These are phyloP conservation scores for Lolium perenne DNA, from an alignment of 176 grass and related monocot genomes.

Conservation along the genomic window DNA sequence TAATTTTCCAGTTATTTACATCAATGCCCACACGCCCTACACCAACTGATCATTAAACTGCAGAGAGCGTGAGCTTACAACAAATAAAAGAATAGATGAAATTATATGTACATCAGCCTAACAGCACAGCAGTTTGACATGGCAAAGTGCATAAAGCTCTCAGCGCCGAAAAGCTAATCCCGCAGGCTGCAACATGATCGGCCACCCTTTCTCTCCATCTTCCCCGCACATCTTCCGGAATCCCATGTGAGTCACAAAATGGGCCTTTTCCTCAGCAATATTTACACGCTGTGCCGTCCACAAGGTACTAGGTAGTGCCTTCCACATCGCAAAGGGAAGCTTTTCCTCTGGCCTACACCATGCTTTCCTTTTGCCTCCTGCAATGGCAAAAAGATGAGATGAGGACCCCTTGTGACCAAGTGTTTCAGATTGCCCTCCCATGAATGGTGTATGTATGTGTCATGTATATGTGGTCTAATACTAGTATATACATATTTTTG, in stretches of 20 bases:
- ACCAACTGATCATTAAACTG: slow-evolving; percentile 11
- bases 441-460: neutral
- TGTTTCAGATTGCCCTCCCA: slow-evolving; percentile 12
- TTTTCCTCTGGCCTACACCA: slow-evolving; percentile 44
- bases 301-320: slow-evolving; percentile 47
- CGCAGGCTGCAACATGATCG: neutral
- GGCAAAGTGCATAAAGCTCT: slow-evolving; percentile 44
- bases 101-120: slow-evolving; percentile 43
- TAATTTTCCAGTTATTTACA: slow-evolving; percentile 40
- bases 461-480: slow-evolving; percentile 24
- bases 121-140: slow-evolving; percentile 28
- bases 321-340: slow-evolving; percentile 65
- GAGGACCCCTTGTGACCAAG: slow-evolving; percentile 29
- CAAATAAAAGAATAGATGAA: slow-evolving; percentile 46
- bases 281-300: slow-evolving; percentile 50
- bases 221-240: slow-evolving; percentile 19
- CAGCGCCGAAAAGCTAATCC: neutral
- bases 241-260: slow-evolving; percentile 40
- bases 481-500: neutral
- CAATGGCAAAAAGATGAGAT: slow-evolving; percentile 32
- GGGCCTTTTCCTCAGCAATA: neutral
- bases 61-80: neutral
- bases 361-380: slow-evolving; percentile 46
- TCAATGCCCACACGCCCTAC: neutral
- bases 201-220: slow-evolving; percentile 16